A percentile compares a stretch with the other conserved stretches of the same genome.
These are phyloP conservation scores for Exophiala spinifera DNA, from an alignment of 2,329 filamentous ascomycete genomes.

Conservation along the genomic window DNA sequence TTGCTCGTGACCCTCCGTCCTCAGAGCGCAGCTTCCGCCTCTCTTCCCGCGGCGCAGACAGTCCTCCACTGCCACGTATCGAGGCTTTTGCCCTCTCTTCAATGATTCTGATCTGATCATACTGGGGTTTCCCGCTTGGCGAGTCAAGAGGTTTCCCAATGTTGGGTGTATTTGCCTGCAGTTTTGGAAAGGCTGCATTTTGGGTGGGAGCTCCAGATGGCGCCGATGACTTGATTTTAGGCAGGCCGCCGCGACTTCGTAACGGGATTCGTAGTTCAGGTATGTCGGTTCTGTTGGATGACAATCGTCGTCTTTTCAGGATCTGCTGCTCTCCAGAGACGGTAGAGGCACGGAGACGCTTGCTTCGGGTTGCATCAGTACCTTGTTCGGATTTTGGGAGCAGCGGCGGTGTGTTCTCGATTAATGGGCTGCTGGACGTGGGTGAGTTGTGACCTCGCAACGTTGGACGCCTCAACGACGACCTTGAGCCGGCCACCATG, in stretches of 20 bases:
- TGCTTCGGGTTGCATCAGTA: constrained; percentile 18
- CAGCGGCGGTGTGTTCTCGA: constrained; percentile 24
- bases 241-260: constrained; percentile 24
- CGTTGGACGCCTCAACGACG: constrained; percentile 31
- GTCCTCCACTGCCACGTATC: constrained; percentile 12
- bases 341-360: constrained; percentile 24
- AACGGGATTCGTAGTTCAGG: constrained; percentile 28
- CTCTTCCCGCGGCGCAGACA: constrained; percentile 43
- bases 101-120: constrained; percentile 29
- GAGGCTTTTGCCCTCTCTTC: constrained; percentile 28
- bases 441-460: constrained; percentile 24
- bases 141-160: constrained; percentile 19
- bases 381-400: constrained; percentile 16
- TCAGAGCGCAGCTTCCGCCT: constrained; percentile 80
- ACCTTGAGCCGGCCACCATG: constrained; percentile 34
- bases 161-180: constrained; percentile 10
- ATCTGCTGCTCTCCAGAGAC: constrained; percentile 17
- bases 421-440: constrained; percentile 27
- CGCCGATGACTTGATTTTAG: constrained; percentile 8
- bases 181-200: constrained; percentile 4
- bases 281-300: constrained; percentile 19
- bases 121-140: constrained; percentile 26
- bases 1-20: constrained; percentile 75
- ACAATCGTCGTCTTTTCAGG: constrained; percentile 27
- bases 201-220: constrained; percentile 11